Percentiles rank a stretch among this genome's conserved stretches.
phyloP scores from a whole-genome alignment of 805 yeast genomes.

The Torulaspora quercuum region DNA sequence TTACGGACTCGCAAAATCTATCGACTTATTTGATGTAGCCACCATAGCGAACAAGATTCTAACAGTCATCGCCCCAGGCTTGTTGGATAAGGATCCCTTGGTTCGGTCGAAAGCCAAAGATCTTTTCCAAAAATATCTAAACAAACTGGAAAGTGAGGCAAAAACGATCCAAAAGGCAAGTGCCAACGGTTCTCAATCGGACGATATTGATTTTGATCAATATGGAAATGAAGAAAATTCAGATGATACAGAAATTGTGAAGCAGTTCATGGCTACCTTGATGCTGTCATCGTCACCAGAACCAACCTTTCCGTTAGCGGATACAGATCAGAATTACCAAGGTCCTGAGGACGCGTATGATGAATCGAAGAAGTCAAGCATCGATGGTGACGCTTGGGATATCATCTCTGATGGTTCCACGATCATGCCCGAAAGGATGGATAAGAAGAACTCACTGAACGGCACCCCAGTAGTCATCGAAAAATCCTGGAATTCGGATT shows the following conservation, averaged over 20 bases:
- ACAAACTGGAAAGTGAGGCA: slow-evolving; percentile 50
- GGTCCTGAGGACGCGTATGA: background rate
- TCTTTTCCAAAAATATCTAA: slow-evolving; percentile 60
- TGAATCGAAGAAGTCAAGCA: slow-evolving; percentile 19
- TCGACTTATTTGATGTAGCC: slow-evolving; percentile 65
- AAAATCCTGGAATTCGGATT: slow-evolving; percentile 27
- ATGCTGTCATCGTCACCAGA: slow-evolving; percentile 13
- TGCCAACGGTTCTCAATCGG: slow-evolving; percentile 11
- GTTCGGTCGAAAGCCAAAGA: slow-evolving; percentile 71
- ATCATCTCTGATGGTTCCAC: slow-evolving; percentile 3
- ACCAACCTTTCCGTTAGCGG: background rate
- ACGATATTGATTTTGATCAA: slow-evolving; percentile 25
- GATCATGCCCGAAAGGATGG: background rate
- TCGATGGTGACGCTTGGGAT: slow-evolving; percentile 36
- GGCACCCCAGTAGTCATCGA: slow-evolving; percentile 16
- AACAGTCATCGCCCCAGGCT: slow-evolving; percentile 79
- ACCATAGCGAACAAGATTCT: slow-evolving; percentile 76
- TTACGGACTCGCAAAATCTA: slow-evolving; percentile 61
- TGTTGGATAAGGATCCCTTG: slow-evolving; percentile 67
- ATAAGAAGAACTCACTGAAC: background rate
- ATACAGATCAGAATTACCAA: too few relatives aligned
- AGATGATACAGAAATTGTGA: slow-evolving; percentile 17
- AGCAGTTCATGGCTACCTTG: slow-evolving; percentile 26
- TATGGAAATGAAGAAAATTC: slow-evolving; percentile 14
- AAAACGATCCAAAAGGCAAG: slow-evolving; percentile 21